Conservation (phyloP, 805 yeast genomes). For the Candida hungchunana region DNA sequence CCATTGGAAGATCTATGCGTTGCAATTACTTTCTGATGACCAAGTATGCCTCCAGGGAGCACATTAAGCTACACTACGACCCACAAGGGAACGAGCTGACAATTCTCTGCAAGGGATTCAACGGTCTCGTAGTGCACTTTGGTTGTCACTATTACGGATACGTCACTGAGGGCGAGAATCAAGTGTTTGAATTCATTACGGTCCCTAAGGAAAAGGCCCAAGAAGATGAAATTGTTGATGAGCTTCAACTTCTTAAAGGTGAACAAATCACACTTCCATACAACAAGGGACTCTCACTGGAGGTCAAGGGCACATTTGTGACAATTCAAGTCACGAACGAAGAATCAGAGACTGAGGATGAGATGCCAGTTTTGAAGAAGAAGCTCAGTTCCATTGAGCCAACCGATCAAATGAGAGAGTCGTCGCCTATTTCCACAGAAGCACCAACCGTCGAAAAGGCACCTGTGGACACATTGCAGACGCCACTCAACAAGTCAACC, state of each 20-base stretch:
- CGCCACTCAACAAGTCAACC: constrained; percentile 8
- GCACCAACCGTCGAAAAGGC: neutral
- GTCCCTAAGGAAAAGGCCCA: constrained; percentile 10
- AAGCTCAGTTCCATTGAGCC: constrained; percentile 17
- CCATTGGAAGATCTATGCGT: constrained; percentile 58
- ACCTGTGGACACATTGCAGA: constrained; percentile 4
- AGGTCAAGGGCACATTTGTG: constrained; percentile 63
- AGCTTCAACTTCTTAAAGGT: constrained; percentile 52
- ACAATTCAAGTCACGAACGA: constrained; percentile 46
- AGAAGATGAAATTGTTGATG: constrained; percentile 18
- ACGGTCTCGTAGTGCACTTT: constrained; percentile 67
- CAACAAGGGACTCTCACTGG: constrained; percentile 56
- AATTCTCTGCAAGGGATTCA: constrained; percentile 74
- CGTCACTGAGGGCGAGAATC: constrained; percentile 17
- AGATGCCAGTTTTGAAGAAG: constrained; percentile 25
- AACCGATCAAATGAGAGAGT: constrained; percentile 11
- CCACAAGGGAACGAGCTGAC: constrained; percentile 37
- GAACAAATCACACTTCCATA: constrained; percentile 67
- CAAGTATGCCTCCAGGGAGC: constrained; percentile 64
- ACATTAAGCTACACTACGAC: constrained; percentile 48
- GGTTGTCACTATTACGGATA: constrained; percentile 44
- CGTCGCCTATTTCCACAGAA: neutral
- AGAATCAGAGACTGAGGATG: constrained; percentile 39
- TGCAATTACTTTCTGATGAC: constrained; percentile 42
- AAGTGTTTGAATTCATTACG: constrained; percentile 24